A percentile compares a stretch with the other conserved stretches of the same genome.
These are phyloP conservation scores for Penicillium robsamsonii DNA, from an alignment of 495 filamentous ascomycete genomes.

Conservation along the genomic window DNA sequence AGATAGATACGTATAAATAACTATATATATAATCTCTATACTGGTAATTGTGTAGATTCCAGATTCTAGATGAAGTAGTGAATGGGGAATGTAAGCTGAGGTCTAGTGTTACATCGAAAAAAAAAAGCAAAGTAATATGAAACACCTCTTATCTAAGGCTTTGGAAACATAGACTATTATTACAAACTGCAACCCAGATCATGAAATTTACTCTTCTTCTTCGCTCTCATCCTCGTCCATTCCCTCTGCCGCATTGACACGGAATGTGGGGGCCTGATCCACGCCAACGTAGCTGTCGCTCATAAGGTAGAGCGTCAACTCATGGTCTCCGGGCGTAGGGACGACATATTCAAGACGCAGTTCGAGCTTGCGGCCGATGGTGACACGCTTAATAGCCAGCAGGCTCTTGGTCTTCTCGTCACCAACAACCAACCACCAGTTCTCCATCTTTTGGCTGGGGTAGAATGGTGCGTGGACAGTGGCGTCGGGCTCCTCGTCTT, in stretches of 20 bases:
- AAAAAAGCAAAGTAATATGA: constrained; percentile 7
- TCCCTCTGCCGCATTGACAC: constrained; percentile 79
- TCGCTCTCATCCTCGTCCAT: constrained; percentile 93
- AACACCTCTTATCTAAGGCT: constrained; percentile 16
- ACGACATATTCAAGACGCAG: constrained; percentile 84
- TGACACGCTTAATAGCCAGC: constrained; percentile 91
- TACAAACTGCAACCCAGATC: constrained; percentile 20
- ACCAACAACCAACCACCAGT: constrained; percentile 94
- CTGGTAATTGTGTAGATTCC: too few species aligned
- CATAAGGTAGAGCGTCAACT: constrained; percentile 91
- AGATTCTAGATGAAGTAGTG: too few species aligned
- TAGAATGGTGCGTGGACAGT: constrained; percentile 96
- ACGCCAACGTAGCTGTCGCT: constrained; percentile 97
- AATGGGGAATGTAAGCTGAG: too few species aligned
- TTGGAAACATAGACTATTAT: constrained; percentile 20
- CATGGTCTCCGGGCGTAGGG: constrained; percentile 78
- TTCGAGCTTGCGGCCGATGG: constrained; percentile 74
- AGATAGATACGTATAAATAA: too few species aligned
- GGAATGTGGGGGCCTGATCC: constrained; percentile 91
- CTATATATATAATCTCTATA: too few species aligned
- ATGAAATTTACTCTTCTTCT: constrained; percentile 55
- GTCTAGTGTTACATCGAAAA: not conserved
- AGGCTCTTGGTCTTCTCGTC: constrained; percentile 80
- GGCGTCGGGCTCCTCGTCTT: constrained; percentile 72
- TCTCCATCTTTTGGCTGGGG: constrained; percentile 90